Evolutionary conservation across 169 alveolate species (phyloP), one percentile per base, ranked within the genome.

Genomic region (Eimeria brunetti): DNA sequence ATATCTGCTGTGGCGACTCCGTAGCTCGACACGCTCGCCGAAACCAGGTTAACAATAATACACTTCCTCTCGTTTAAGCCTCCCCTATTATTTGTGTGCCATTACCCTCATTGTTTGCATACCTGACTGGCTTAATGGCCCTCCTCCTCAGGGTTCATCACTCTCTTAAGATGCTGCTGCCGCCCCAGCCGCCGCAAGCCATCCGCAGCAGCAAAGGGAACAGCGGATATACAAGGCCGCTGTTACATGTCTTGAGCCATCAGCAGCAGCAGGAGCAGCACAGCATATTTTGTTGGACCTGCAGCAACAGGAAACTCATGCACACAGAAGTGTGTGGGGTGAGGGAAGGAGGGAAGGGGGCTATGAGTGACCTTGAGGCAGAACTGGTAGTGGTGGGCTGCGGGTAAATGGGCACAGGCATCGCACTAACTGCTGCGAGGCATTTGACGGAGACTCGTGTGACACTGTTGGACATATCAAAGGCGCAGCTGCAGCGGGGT

Each of bases 351-450:
- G 24, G 80, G 27, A 36, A 11, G 49, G 90, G 36, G 51, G 41
- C 41, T 24, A 44, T 85, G 41, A 36, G 27, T 20, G 58, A 12
- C 51, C 78, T 33, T 33, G 81, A 14, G 58, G 36, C 89, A 67
- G 94, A 30, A 24, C 49, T 97, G 53, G 98, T 98, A 38, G 97
- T 98, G 18, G 93, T 98, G 6, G 99, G 99, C 69, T 98, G 98
- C 9, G 99, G 99, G 20, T 97, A 98, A 96, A 98, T 98, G 99
- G 99, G 99, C 27, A 97, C 98, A n/a, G 99, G 99, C 18, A 98
- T 98, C 64, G 99, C 98, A 2, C 96, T 98, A 67, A 98, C 98
- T 22, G 98, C 98, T 24, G 97, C 97, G 44, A 80, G 96, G 41
- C 97, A 95, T 36, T 24, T 67, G 38, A 97, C 97, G 8, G 97